Evolutionary conservation across 1,284 basidiomycete species (phyloP).

Genomic region (Sparassis latifolia): DNA sequence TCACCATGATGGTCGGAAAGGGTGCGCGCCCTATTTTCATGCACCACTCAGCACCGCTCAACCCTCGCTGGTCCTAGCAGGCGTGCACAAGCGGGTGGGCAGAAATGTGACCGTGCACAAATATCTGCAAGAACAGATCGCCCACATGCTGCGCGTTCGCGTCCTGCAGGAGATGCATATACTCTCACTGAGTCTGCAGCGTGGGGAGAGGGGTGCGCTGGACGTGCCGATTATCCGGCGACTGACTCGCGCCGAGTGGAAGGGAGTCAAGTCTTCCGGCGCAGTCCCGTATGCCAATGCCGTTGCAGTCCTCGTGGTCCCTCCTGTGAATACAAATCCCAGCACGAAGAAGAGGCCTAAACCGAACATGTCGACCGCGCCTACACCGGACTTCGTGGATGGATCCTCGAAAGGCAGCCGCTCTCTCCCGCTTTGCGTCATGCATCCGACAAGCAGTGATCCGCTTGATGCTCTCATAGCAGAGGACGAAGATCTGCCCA

Average conservation of each 20-base stretch:
- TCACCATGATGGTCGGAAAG: slow-evolving; percentile 29
- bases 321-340: slow-evolving; percentile 56
- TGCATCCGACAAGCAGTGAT: slow-evolving; percentile 27
- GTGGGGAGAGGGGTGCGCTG: slow-evolving; percentile 14
- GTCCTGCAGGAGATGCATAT: slow-evolving; percentile 68
- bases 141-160: slow-evolving; percentile 60
- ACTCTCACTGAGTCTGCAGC: slow-evolving; percentile 38
- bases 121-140: slow-evolving; percentile 37
- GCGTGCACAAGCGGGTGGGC: not conserved
- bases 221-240: slow-evolving; percentile 45
- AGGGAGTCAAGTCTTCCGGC: slow-evolving; percentile 38
- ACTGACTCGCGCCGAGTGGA: slow-evolving; percentile 56
- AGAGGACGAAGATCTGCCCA: slow-evolving; percentile 11
- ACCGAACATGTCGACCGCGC: slow-evolving; percentile 34
- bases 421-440: slow-evolving; percentile 28
- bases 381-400: slow-evolving; percentile 21
- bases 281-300: slow-evolving; percentile 45
- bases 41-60: not conserved
- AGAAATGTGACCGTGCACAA: not conserved
- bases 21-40: slow-evolving; percentile 23
- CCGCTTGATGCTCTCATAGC: slow-evolving; percentile 8
- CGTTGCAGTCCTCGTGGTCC: slow-evolving; percentile 59
- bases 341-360: slow-evolving; percentile 38
- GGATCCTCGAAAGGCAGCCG: not conserved
- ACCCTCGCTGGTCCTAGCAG: too few relatives aligned